Percentiles rank a stretch among this genome's conserved stretches.
phyloP scores from a whole-genome alignment of 2,329 filamentous ascomycete genomes.

The Fusarium palustre region DNA sequence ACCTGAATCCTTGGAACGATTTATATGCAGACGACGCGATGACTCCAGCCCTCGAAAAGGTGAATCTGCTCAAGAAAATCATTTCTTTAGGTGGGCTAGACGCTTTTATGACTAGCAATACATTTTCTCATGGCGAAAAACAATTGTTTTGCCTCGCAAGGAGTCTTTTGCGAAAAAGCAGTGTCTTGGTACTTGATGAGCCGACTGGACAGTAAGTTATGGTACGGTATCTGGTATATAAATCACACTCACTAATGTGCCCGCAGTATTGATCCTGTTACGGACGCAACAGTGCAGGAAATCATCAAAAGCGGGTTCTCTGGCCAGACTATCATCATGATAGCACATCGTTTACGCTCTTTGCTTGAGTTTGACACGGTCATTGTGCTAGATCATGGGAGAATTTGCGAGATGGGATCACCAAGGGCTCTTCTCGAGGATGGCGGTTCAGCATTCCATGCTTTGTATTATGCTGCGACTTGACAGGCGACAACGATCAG shows the following conservation, averaged over 20 bases:
- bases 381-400: background rate
- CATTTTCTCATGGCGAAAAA: background rate
- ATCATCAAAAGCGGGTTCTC: background rate
- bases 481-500: no score
- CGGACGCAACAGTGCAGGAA: background rate
- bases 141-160: background rate
- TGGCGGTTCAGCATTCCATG: background rate
- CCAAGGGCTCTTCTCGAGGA: background rate
- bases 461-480: background rate
- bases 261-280: background rate
- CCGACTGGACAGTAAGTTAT: conserved; percentile 1
- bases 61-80: background rate
- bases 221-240: no score
- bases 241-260: no score
- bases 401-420: background rate
- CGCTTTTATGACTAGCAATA: background rate
- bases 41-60: background rate
- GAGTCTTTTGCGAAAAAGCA: background rate
- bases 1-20: background rate
- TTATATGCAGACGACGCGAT: background rate
- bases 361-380: background rate
- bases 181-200: background rate
- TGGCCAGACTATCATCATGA: background rate
- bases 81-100: background rate
- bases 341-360: background rate